These are phyloP conservation scores for Amanita subjunquillea DNA, from an alignment of 768 basidiomycete species.

Conservation along the genomic window DNA sequence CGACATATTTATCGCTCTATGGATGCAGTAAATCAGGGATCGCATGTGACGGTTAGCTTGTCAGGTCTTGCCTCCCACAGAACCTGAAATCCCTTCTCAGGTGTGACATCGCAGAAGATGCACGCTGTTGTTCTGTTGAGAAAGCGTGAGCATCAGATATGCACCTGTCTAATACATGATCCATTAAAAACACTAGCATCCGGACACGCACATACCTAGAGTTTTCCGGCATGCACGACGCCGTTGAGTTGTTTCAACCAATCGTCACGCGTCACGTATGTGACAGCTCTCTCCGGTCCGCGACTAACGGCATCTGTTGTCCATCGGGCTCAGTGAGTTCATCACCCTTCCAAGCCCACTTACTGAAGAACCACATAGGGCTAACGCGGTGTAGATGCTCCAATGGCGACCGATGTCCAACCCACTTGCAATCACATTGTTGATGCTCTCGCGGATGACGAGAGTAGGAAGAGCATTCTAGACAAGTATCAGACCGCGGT, in stretches of 20 bases:
- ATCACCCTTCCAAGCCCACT: background rate
- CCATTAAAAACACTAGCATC: background rate
- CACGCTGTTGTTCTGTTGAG: constrained; percentile 13
- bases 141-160: background rate
- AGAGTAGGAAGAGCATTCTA: constrained; percentile 17
- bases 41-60: background rate
- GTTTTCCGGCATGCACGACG: background rate
- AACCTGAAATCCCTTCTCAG: constrained; percentile 33
- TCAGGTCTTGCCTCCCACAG: constrained; percentile 32
- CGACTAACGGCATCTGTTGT: background rate
- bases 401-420: background rate
- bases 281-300: background rate
- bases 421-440: background rate
- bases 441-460: background rate
- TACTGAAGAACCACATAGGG: background rate
- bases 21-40: background rate
- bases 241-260: background rate
- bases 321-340: background rate
- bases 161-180: background rate
- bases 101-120: constrained; percentile 34
- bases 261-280: background rate
- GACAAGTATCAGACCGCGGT: constrained; percentile 43
- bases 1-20: constrained; percentile 38
- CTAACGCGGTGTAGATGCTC: background rate
- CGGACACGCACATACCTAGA: background rate